Base-by-base conservation (phyloP, 2,329 filamentous ascomycete genomes). In the Fusarium sp. region DNA sequence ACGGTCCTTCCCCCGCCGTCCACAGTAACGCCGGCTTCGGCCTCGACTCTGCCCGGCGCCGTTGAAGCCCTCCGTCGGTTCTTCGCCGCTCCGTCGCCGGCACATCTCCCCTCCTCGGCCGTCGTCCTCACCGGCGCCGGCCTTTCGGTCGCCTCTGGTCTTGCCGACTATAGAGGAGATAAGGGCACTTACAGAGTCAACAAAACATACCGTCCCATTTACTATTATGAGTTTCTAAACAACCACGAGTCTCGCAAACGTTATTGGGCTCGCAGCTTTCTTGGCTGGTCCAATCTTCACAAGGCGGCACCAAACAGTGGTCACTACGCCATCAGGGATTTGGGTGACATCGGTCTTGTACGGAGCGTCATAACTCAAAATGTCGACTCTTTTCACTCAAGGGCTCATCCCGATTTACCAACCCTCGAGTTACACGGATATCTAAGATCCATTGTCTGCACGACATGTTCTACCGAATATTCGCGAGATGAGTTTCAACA, bases 151-250 rank as follows among this genome's bases (percentile, higher is more conserved):
- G 94, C 95, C 5, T 98, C 95, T 13, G 97, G 97, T 0, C 88
- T 99, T 35, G 93, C 96, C 33, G 97, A 99, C 84, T 99, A 99
- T 82, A 89, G 97, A 65, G 97, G 97, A 22, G 88, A 90, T 60
- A 94, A 95, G 75, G 97, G 97, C 71, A 98, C 96, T 10, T 99
- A 99, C 81, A 92, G 95, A 50, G 88, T 97, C 79, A 98, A 98
- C 85, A 95, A 94, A 85, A 91, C 90, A 16, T 98, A 97, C 81
- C 91, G 94, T 3, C 97, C 96, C 35, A 97, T 98, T 75, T 99
- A 97, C 85, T 95, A 94, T 82, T 92, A 95, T 82, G 97, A 99
- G 82, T 99, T 98, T 80, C 83, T 95, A 50, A 85, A 88, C 56
- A 93, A 86, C 74, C 96, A 98, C 83, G 94, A 95, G 81, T 92